Conservation (phyloP, 2,329 filamentous ascomycete species). For the Aspergillus aculeatinus region DNA sequence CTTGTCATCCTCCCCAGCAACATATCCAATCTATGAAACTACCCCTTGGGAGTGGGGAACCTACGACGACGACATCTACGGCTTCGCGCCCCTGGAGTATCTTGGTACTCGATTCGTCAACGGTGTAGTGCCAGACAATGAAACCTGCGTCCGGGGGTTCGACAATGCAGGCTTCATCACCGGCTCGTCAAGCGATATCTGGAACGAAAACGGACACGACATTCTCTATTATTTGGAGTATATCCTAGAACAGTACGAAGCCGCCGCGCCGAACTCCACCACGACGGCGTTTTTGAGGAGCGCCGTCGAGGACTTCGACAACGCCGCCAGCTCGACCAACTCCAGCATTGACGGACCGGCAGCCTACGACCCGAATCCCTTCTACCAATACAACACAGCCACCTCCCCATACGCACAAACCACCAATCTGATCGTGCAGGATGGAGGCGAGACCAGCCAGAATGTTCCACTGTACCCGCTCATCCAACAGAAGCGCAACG, state of each 20-base stretch:
- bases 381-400: constrained; percentile 61
- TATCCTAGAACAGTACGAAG: constrained; percentile 56
- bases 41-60: constrained; percentile 75
- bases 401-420: constrained; percentile 58
- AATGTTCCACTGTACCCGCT: constrained; percentile 75
- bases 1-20: neutral
- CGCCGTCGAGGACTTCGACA: constrained; percentile 60
- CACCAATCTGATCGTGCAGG: constrained; percentile 64
- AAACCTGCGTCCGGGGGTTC: constrained; percentile 70
- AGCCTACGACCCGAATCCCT: constrained; percentile 70
- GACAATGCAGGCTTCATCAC: constrained; percentile 79
- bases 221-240: constrained; percentile 38
- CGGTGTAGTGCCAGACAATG: constrained; percentile 56
- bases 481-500: constrained; percentile 63
- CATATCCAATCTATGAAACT: constrained; percentile 66
- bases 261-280: constrained; percentile 26
- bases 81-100: constrained; percentile 67
- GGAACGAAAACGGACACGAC: constrained; percentile 64
- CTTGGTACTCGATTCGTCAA: constrained; percentile 68
- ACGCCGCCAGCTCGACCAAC: constrained; percentile 49
- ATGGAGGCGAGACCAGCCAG: constrained; percentile 71
- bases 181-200: constrained; percentile 78
- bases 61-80: constrained; percentile 68
- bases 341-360: constrained; percentile 41
- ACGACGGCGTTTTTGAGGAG: constrained; percentile 52